These are phyloP conservation scores for Sordariomycetes sp. DNA, from an alignment of 2,329 filamentous ascomycete species.

Conservation along the genomic window DNA sequence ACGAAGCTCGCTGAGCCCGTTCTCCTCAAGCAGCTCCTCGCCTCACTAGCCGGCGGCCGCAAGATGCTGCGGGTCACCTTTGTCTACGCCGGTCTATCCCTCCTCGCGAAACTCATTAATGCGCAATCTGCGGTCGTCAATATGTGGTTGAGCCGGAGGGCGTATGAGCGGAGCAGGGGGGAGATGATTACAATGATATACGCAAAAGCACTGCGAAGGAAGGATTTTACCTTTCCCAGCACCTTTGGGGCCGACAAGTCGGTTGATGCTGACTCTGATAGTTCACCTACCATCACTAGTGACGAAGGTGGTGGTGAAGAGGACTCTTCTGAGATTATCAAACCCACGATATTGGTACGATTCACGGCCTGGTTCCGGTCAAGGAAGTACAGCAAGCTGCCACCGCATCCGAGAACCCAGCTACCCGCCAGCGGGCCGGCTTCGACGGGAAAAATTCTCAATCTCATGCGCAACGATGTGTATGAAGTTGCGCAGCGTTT, in stretches of 20 bases:
- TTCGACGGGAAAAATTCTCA: conserved; percentile 82
- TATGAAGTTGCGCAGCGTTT: conserved; percentile 76
- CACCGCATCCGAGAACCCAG: conserved; percentile 2
- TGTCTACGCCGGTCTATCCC: conserved; percentile 47
- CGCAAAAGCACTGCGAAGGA: conserved; percentile 60
- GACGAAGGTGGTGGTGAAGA: conserved; percentile 7
- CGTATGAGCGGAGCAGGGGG: conserved; percentile 72
- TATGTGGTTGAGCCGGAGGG: conserved; percentile 72
- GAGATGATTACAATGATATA: conserved; percentile 78
- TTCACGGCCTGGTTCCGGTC: not conserved
- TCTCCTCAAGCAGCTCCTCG: conserved; percentile 57
- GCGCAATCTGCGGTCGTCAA: conserved; percentile 55
- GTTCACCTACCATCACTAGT: not conserved
- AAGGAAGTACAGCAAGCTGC: not conserved
- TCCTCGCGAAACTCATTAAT: conserved; percentile 45
- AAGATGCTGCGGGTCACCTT: conserved; percentile 5
- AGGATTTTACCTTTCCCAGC: conserved; percentile 32
- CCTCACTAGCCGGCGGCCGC: conserved; percentile 2
- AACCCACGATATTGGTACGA: not conserved
- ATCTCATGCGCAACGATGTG: conserved; percentile 69
- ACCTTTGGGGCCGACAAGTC: not conserved
- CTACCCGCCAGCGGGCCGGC: conserved; percentile 36
- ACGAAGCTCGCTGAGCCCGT: conserved; percentile 47
- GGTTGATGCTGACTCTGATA: not conserved
- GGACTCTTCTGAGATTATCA: not conserved